These are phyloP conservation scores for Calonectria ilicicola DNA, from an alignment of 2,329 filamentous ascomycete genomes.

Conservation along the genomic window DNA sequence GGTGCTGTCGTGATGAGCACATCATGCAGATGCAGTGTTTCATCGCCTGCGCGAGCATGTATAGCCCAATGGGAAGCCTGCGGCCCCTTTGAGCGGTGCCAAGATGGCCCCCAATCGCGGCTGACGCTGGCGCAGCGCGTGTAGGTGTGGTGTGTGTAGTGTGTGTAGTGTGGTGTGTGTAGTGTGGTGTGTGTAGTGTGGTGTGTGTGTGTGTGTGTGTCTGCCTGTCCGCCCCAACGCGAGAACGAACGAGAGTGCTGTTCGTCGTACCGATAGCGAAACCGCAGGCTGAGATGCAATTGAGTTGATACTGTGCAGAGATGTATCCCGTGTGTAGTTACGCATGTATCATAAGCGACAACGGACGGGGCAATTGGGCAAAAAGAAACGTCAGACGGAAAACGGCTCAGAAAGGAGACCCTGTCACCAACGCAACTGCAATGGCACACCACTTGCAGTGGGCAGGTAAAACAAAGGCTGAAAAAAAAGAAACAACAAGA, in stretches of 20 bases:
- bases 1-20: slow-evolving; percentile 1
- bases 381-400: slow-evolving; percentile 5
- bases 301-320: slow-evolving; percentile 1
- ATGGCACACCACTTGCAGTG: slow-evolving; percentile 3
- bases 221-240: neutral
- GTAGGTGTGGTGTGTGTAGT: neutral
- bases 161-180: neutral
- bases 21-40: slow-evolving; percentile 19
- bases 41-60: slow-evolving; percentile 10
- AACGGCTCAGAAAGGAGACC: neutral
- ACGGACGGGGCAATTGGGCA: neutral
- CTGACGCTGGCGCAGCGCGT: neutral
- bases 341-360: neutral
- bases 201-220: neutral
- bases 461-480: neutral
- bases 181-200: neutral
- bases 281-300: neutral
- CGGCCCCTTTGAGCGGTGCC: neutral
- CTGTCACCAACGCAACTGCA: neutral
- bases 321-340: neutral
- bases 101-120: neutral
- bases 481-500: neutral
- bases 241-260: neutral
- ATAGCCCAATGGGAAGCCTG: neutral
- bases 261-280: neutral